Percentiles rank a stretch among this genome's conserved stretches.
Evolutionary conservation across 2,329 filamentous ascomycete genomes (phyloP).

Genomic region (Pyrenophora seminiperda): DNA sequence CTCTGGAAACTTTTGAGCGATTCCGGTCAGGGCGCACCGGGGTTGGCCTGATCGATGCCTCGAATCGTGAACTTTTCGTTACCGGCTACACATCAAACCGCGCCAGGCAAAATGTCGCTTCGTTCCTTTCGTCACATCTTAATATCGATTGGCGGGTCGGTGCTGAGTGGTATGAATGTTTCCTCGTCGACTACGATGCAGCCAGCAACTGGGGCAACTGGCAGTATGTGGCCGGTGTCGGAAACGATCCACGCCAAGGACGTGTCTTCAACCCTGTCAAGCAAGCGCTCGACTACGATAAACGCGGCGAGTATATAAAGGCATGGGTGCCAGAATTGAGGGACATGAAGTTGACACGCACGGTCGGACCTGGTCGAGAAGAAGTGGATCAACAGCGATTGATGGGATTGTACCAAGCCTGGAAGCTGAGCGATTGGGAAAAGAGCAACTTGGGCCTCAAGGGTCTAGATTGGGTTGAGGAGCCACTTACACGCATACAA

Average conservation of each 20-base stretch:
- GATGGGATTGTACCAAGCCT: conserved; percentile 71
- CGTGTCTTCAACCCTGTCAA: conserved; percentile 84
- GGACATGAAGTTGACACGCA: conserved; percentile 50
- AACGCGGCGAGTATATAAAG: conserved; percentile 70
- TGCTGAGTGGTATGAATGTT: conserved; percentile 80
- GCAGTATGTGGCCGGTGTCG: conserved; percentile 81
- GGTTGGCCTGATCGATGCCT: conserved; percentile 77
- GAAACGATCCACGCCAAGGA: conserved; percentile 75
- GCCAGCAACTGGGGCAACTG: conserved; percentile 81
- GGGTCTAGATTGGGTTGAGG: conserved; percentile 67
- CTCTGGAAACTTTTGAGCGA: conserved; percentile 57
- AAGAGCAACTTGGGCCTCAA: conserved; percentile 62
- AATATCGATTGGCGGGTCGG: conserved; percentile 79
- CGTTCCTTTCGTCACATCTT: conserved; percentile 73
- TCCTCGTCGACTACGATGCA: conserved; percentile 77
- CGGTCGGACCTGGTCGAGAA: conserved; percentile 27
- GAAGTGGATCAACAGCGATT: conserved; percentile 47
- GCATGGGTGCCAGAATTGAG: conserved; percentile 73
- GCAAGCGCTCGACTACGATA: conserved; percentile 78
- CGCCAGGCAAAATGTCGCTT: conserved; percentile 76
- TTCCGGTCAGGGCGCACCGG: conserved; percentile 72
- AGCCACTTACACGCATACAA: conserved; percentile 55
- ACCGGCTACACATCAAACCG: conserved; percentile 82
- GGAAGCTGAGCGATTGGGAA: conserved; percentile 65
- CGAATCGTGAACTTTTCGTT: conserved; percentile 72